These are phyloP conservation scores for Cyanidioschyzon merolae DNA, from an alignment of 23 red algal genomes.

Conservation along the genomic window DNA sequence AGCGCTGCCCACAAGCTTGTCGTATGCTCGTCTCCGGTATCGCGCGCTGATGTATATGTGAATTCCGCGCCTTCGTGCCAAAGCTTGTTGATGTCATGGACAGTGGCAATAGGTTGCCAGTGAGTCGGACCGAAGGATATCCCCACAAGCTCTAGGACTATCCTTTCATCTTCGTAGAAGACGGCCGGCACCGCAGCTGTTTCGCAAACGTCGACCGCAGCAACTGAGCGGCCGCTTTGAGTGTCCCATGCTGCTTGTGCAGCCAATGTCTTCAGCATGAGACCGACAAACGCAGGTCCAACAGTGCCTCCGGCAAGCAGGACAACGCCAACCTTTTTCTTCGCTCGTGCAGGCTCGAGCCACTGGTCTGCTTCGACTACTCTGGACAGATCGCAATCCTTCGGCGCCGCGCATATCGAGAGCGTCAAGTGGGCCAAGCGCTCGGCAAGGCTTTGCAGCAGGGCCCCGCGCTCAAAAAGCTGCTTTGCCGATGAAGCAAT, in stretches of 20 bases:
- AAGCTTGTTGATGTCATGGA: not conserved
- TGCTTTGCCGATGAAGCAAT: too few species aligned
- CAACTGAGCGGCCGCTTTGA: too few species aligned
- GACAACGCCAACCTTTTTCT: not conserved
- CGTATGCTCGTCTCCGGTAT: not conserved
- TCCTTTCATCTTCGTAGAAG: not conserved
- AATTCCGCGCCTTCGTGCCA: not conserved
- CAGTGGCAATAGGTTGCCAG: not conserved
- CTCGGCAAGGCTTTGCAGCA: too few species aligned
- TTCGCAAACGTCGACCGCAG: too few species aligned
- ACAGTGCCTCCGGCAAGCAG: not conserved
- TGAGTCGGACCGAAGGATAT: not conserved
- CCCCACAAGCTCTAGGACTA: not conserved
- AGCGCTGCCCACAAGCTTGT: not conserved
- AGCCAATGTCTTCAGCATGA: not conserved
- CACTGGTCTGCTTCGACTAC: too few species aligned
- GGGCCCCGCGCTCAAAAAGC: too few species aligned
- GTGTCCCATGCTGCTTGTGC: too few species aligned
- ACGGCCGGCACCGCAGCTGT: not conserved
- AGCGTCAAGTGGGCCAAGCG: too few species aligned
- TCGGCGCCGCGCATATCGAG: too few species aligned
- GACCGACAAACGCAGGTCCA: not conserved
- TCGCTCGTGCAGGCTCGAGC: too few species aligned
- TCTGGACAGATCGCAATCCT: too few species aligned
- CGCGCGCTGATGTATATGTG: not conserved